Conservation (phyloP, 495 filamentous ascomycete species). For the Oleoguttula mirabilis region DNA sequence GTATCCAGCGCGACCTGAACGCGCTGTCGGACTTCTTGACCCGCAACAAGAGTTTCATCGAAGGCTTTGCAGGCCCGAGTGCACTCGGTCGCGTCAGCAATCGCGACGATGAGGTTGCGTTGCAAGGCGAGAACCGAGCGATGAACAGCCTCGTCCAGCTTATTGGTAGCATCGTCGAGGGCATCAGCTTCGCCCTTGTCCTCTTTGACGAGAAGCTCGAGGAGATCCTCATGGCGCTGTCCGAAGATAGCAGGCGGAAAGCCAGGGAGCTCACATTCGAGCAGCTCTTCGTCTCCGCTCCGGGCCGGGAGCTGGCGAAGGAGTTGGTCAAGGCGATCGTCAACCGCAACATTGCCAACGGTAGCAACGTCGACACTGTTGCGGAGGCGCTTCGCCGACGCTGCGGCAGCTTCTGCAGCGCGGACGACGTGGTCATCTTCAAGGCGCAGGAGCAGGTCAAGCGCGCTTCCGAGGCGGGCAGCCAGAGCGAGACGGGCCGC, state of each 20-base stretch:
- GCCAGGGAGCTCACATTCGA: slow-evolving; percentile 73
- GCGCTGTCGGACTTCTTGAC: slow-evolving; percentile 69
- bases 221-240: slow-evolving; percentile 74
- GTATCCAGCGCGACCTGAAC: slow-evolving; percentile 68
- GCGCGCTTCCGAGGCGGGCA: slow-evolving; percentile 63
- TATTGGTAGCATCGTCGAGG: slow-evolving; percentile 78
- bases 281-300: slow-evolving; percentile 61
- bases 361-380: slow-evolving; percentile 92
- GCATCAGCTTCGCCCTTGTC: slow-evolving; percentile 87
- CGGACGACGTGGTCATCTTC: slow-evolving; percentile 93
- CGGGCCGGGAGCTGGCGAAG: slow-evolving; percentile 85
- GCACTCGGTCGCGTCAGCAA: slow-evolving; percentile 56
- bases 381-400: slow-evolving; percentile 80
- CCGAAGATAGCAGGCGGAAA: slow-evolving; percentile 51
- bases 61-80: slow-evolving; percentile 78
- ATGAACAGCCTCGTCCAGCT: slow-evolving; percentile 72
- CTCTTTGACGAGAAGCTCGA: slow-evolving; percentile 84
- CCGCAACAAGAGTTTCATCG: slow-evolving; percentile 76
- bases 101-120: slow-evolving; percentile 76
- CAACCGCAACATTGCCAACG: slow-evolving; percentile 89
- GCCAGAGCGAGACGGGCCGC: slow-evolving; percentile 64
- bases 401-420: slow-evolving; percentile 92
- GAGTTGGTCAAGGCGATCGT: slow-evolving; percentile 96
- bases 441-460: slow-evolving; percentile 93
- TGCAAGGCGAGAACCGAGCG: slow-evolving; percentile 88